Base-by-base conservation (phyloP, 2,329 filamentous ascomycete genomes). In the Karstenula rhodostoma region DNA sequence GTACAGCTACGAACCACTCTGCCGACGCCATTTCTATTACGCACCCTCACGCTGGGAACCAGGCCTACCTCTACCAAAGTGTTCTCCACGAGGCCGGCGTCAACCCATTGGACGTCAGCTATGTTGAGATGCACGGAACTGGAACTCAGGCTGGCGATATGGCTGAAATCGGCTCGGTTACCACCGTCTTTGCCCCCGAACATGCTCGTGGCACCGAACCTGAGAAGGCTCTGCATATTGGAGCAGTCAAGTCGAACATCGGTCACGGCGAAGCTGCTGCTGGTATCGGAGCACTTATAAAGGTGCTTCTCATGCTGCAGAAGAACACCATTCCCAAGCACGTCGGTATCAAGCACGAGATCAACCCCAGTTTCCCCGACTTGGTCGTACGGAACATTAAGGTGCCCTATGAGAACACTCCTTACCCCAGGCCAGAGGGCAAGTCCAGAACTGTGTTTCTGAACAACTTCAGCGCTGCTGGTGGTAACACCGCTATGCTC, bases 281-380 rank as follows among this genome's bases (percentile, higher is more conserved):
- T 9, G 77, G 77, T 32, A 62, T 71, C 0, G 65, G 65, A 1
- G 60, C 71, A 1, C 55, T 80, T 3, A 67, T 78, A 46, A 80
- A 79, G 53, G 69, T 70, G 1, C 57, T 80, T 12, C 53, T 78
- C 50, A 75, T 70, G 67, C 37, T 59, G 25, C 63, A 73, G 35
- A 65, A 64, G 22, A 55, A 59, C 22, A 47, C 50, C 10, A 55
- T 69, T 35, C 88, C 88, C 0, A 88, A 87, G 0, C 89, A 92
- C 61, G 82, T 86, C 23, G 89, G 33, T 51, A 73, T 66, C 42
- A 73, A 65, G 60, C 60, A 48, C n/a, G 56, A 48, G 43, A 67
- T 68, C 56, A 76, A 67, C 59, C 67, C 42, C 42, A 64, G 79
- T 1, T 87, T 89, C 67, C 86, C 87, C 25, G 86, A 89, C 62